Conservation (phyloP, 257 asterid species). For the Fraxinus cuspidata region DNA sequence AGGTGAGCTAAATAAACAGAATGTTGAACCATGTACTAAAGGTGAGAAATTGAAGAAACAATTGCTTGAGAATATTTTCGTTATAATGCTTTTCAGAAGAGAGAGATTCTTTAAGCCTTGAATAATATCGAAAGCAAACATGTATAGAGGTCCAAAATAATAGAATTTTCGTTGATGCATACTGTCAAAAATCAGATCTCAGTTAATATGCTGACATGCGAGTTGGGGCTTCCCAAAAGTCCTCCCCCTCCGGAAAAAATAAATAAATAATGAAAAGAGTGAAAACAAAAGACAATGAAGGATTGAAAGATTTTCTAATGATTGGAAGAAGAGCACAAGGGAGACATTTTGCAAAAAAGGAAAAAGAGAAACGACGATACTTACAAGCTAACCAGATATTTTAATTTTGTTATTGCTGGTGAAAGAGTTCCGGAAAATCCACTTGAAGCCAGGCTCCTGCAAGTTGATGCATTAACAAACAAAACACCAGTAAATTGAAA, state of each 20-base stretch:
- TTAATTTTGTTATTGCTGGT: conserved; percentile 62
- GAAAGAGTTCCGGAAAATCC: conserved; percentile 88
- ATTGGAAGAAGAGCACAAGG: neutral
- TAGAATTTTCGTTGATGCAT: neutral
- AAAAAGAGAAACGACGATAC: conserved; percentile 11
- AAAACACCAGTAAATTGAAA: neutral
- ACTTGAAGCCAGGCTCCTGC: conserved; percentile 72
- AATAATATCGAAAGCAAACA: neutral
- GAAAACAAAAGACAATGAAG: neutral
- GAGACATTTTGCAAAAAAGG: neutral
- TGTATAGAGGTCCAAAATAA: neutral
- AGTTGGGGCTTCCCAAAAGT: neutral
- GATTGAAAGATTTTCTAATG: neutral
- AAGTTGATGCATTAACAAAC: conserved; percentile 11
- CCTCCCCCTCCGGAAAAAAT: neutral
- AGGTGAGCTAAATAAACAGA: neutral
- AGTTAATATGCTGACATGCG: neutral
- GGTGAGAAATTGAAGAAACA: neutral
- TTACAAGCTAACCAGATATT: conserved; percentile 68
- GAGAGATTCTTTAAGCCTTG: neutral
- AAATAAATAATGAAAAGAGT: neutral
- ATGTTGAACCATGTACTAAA: neutral
- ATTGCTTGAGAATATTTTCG: neutral
- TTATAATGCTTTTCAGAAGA: neutral
- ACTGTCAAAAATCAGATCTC: too few species aligned